Percentiles rank a stretch among this genome's conserved stretches.
Evolutionary conservation across 805 yeast genomes (phyloP).

Genomic region (Ogataea ganodermae): DNA sequence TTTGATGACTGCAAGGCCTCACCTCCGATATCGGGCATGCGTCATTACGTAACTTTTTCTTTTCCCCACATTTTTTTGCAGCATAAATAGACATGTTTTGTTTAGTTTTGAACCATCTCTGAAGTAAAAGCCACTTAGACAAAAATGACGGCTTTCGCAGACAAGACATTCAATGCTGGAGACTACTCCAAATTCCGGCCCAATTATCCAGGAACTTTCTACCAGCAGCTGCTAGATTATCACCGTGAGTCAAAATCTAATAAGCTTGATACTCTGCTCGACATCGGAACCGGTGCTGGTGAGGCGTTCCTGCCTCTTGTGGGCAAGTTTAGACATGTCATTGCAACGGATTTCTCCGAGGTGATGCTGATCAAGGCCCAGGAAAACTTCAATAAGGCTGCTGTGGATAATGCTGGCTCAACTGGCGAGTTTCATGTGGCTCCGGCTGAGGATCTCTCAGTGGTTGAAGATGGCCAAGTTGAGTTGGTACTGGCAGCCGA

Average conservation of each 20-base stretch:
- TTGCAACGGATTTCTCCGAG: slow-evolving; percentile 49
- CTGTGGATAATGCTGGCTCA: background rate
- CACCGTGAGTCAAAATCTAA: slow-evolving; percentile 10
- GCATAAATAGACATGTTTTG: slow-evolving; percentile 5
- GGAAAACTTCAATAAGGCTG: slow-evolving; percentile 9
- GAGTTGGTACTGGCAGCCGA: slow-evolving; percentile 81
- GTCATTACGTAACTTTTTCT: background rate
- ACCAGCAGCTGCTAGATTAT: slow-evolving; percentile 42
- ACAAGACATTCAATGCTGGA: slow-evolving; percentile 49
- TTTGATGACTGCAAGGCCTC: too few relatives aligned
- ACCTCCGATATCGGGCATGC: background rate
- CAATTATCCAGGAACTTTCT: slow-evolving; percentile 57
- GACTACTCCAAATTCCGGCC: slow-evolving; percentile 66
- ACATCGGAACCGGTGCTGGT: slow-evolving; percentile 62
- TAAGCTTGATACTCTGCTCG: slow-evolving; percentile 46
- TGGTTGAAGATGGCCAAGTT: slow-evolving; percentile 32
- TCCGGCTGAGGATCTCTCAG: slow-evolving; percentile 28
- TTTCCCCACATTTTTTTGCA: slow-evolving; percentile 2
- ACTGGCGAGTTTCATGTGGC: slow-evolving; percentile 17
- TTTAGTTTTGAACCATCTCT: background rate
- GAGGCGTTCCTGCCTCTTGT: slow-evolving; percentile 49
- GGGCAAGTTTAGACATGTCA: slow-evolving; percentile 37
- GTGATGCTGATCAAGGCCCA: slow-evolving; percentile 49
- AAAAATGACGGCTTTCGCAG: slow-evolving; percentile 65
- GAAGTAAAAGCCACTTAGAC: background rate